phyloP scores from a whole-genome alignment of 345 rosid species.

The Draba incana region DNA sequence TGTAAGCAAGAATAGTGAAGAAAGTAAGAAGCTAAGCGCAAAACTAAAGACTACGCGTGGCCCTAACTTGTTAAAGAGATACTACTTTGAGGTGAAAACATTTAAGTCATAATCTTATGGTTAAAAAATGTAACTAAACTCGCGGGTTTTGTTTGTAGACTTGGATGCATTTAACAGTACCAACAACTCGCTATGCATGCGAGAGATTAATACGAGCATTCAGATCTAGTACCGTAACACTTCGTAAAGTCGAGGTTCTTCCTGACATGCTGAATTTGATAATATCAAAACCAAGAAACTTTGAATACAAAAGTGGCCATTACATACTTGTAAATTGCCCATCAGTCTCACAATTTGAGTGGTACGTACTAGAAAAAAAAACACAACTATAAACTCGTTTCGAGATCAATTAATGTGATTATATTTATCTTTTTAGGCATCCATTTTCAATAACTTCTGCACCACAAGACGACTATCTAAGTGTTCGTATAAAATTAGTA shows the following conservation, averaged over 20 bases:
- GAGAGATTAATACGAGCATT: slow-evolving; percentile 64
- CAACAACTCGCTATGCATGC: slow-evolving; percentile 50
- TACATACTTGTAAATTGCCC: slow-evolving; percentile 85
- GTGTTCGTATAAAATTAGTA: slow-evolving; percentile 74
- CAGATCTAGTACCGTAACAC: slow-evolving; percentile 62
- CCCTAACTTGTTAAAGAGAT: slow-evolving; percentile 50
- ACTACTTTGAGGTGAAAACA: slow-evolving; percentile 8
- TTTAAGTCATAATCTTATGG: not conserved
- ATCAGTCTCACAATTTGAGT: slow-evolving; percentile 76
- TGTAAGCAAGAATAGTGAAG: slow-evolving; percentile 45
- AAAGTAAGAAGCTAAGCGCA: slow-evolving; percentile 60
- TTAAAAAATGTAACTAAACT: slow-evolving; percentile 2
- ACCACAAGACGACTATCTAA: slow-evolving; percentile 78
- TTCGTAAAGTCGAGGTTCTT: slow-evolving; percentile 57
- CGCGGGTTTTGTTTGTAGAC: slow-evolving; percentile 45
- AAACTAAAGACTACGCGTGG: slow-evolving; percentile 54
- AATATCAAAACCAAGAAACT: slow-evolving; percentile 75
- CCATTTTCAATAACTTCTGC: slow-evolving; percentile 92
- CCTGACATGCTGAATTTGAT: slow-evolving; percentile 72
- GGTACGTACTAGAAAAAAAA: slow-evolving; percentile 41
- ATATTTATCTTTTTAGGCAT: slow-evolving; percentile 66
- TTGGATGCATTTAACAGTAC: slow-evolving; percentile 73
- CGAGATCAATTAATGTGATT: not conserved
- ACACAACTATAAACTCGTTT: slow-evolving; percentile 10
- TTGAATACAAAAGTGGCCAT: slow-evolving; percentile 85